These are phyloP conservation scores for Trichoderma aggressivum DNA, from an alignment of 2,329 filamentous ascomycete genomes.

Conservation along the genomic window DNA sequence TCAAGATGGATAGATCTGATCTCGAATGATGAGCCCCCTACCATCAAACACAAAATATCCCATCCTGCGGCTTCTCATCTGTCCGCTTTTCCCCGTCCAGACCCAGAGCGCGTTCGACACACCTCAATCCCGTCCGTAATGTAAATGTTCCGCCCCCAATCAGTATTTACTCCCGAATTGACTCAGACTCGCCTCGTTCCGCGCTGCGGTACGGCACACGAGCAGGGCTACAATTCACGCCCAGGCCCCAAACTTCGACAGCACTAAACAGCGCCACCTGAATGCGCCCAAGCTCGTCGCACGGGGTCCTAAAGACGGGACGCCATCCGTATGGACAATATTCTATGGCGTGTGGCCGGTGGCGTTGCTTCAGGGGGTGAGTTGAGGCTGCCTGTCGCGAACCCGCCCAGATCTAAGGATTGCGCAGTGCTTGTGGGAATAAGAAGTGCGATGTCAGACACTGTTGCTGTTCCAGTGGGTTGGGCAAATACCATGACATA, in stretches of 20 bases:
- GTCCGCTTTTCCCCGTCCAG: not conserved
- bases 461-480: not conserved
- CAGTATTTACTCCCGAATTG: not conserved
- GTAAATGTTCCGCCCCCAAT: not conserved
- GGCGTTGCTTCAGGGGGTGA: not conserved
- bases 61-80: not conserved
- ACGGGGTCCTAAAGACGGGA: not conserved
- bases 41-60: not conserved
- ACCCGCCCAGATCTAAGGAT: not conserved
- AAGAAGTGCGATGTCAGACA: not conserved
- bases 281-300: not conserved
- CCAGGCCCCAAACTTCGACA: not conserved
- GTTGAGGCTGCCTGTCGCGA: not conserved
- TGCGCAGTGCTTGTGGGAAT: not conserved
- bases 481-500: not conserved
- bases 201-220: not conserved
- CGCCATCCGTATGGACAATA: not conserved
- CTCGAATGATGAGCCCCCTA: not conserved
- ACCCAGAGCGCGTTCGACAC: not conserved
- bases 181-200: not conserved
- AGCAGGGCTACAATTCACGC: not conserved
- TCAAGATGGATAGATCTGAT: not conserved
- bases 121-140: not conserved
- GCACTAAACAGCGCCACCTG: constrained; percentile 9
- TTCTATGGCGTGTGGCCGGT: not conserved